Evolutionary conservation across 495 filamentous ascomycete species (phyloP), one percentile per base, ranked within the genome.

Genomic region (Cladorrhinum samala): DNA sequence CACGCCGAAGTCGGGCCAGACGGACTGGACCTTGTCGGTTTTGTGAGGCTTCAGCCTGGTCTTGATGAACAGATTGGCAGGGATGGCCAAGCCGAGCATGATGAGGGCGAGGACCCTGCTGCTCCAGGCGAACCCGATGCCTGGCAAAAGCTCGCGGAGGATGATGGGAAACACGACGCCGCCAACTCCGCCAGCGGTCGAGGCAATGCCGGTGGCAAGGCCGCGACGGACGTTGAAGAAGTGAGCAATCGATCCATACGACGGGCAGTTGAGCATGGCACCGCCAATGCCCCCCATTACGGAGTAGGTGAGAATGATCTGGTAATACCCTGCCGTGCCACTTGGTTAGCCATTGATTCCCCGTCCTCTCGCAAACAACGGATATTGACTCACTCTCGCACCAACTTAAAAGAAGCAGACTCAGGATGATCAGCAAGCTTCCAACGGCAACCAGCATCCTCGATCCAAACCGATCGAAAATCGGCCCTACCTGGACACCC

Each of bases 401-500:
- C 52, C 72, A 60, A 40, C 63, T 80, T 13, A 86, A 66, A 11
- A 86, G 63, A 41, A 87, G 66, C 52, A 85, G 70, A 23, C 76
- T 81, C 3, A 67, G 53, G 24, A 80, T 65, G n/a, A 80, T 75
- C 25, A 75, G 63, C 20, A 76, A 18, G 16, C 75, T 77, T 3
- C 83, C 82, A 5, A 64, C 65, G 13, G 76, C 64, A 0, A 85
- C 67, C 20, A 85, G 62, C n/a, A 68, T 30, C 17, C 80, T 67
- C 1, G 82, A 75, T 0, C 83, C 83, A 50, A 81, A 76, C 2
- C 73, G 71, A 58, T 87, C 84, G 50, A 87, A 87, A 3, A 87
- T 57, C n/a, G 84, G 83, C 2, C 84, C 84, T 38, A 83, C 77
- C 59, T 85, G 82, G 6, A 85, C 78, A 6, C 83, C 84, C 7